Evolutionary conservation across 2,329 filamentous ascomycete species (phyloP).

Genomic region (Cordyceps pruinosa): DNA sequence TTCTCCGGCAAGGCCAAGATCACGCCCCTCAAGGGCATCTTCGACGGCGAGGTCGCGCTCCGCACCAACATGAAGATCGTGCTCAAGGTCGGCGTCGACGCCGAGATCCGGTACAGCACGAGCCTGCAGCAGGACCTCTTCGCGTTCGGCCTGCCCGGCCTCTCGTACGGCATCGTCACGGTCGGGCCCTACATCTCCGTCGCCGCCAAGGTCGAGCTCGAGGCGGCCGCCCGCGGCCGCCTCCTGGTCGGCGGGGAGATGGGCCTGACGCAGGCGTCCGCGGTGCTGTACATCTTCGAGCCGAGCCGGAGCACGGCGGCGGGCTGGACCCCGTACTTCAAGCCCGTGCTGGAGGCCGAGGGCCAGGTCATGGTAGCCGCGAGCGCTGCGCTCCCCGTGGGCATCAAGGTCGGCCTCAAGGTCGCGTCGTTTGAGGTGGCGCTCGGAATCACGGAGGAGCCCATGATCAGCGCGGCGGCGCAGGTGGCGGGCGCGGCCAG

Average conservation of each 20-base stretch:
- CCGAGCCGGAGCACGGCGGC: slow-evolving; percentile 14
- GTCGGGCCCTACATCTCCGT: slow-evolving; percentile 22
- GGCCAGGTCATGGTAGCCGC: slow-evolving; percentile 22
- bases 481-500: slow-evolving; percentile 16
- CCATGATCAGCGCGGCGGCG: slow-evolving; percentile 21
- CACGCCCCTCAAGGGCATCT: slow-evolving; percentile 20
- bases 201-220: slow-evolving; percentile 18
- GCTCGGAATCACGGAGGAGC: slow-evolving; percentile 22
- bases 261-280: slow-evolving; percentile 20
- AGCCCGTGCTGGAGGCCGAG: slow-evolving; percentile 22
- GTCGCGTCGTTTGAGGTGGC: slow-evolving; percentile 18
- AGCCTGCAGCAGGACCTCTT: slow-evolving; percentile 19
- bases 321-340: slow-evolving; percentile 24
- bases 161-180: slow-evolving; percentile 21
- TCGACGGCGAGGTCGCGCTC: slow-evolving; percentile 20
- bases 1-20: slow-evolving; percentile 22
- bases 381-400: slow-evolving; percentile 23
- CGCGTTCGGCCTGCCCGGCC: slow-evolving; percentile 19
- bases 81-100: slow-evolving; percentile 26
- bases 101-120: slow-evolving; percentile 18
- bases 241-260: slow-evolving; percentile 26
- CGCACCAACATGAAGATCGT: slow-evolving; percentile 19
- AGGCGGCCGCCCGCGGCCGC: slow-evolving; percentile 19
- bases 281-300: slow-evolving; percentile 21
- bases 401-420: slow-evolving; percentile 20